These are phyloP conservation scores for Ophiostoma montium DNA, from an alignment of 2,329 filamentous ascomycete species.

Conservation along the genomic window DNA sequence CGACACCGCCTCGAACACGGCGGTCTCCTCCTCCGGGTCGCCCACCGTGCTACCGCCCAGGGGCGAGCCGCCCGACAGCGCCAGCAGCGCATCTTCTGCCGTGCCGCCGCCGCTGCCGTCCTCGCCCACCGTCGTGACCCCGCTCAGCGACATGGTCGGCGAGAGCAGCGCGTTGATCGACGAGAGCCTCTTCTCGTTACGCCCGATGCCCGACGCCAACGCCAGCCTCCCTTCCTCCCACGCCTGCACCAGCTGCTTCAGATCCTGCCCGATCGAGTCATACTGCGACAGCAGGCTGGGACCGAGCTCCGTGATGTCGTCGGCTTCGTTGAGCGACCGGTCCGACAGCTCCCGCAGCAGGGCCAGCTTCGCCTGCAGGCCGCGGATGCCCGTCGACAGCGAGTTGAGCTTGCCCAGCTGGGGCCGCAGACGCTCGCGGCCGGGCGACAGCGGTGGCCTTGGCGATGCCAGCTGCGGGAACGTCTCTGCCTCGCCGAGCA, in stretches of 20 bases:
- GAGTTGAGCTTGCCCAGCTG: constrained; percentile 81
- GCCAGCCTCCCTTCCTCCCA: constrained; percentile 84
- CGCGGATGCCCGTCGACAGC: constrained; percentile 78
- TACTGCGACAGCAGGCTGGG: constrained; percentile 75
- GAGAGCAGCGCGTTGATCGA: constrained; percentile 47
- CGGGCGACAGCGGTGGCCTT: constrained; percentile 49
- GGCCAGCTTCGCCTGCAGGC: constrained; percentile 88
- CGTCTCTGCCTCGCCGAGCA: constrained; percentile 65
- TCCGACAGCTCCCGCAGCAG: constrained; percentile 83
- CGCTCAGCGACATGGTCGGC: constrained; percentile 49
- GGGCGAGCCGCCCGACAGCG: constrained; percentile 50
- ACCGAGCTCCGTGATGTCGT: constrained; percentile 61
- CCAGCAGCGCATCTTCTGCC: constrained; percentile 51
- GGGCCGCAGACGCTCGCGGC: constrained; percentile 70
- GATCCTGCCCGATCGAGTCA: constrained; percentile 81
- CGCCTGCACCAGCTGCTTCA: constrained; percentile 64
- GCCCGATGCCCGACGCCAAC: constrained; percentile 67
- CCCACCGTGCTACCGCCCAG: constrained; percentile 23
- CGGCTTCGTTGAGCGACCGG: constrained; percentile 58
- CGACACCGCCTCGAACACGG: constrained; percentile 86
- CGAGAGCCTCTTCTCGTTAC: constrained; percentile 57
- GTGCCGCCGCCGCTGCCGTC: constrained; percentile 18
- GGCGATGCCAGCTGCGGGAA: constrained; percentile 43
- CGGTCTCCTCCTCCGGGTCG: constrained; percentile 56
- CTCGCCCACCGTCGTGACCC: constrained; percentile 49